Evolutionary conservation across 1,284 basidiomycete genomes (phyloP).

Genomic region (Leccinum insolens): DNA sequence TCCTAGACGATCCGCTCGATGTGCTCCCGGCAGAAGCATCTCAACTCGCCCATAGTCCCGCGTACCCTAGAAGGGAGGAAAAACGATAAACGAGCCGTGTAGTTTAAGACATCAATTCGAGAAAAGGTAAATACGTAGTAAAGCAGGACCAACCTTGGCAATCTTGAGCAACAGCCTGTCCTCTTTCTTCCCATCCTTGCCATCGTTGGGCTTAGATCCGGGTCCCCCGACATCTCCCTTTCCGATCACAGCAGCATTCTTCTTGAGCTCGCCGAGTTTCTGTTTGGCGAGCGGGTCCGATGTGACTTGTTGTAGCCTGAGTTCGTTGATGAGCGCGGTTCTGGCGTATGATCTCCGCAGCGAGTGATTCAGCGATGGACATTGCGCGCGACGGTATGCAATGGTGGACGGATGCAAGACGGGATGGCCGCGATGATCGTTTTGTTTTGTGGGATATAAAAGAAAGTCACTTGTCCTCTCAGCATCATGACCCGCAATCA

Average conservation of each 20-base stretch:
- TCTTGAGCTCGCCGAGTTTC: slow-evolving; percentile 72
- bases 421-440: too few relatives aligned
- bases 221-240: slow-evolving; percentile 28
- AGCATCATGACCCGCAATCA: slow-evolving; percentile 59
- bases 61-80: slow-evolving; percentile 68
- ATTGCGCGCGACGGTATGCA: too few relatives aligned
- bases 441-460: too few relatives aligned
- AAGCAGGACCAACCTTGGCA: slow-evolving; percentile 61
- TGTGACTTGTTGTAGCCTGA: slow-evolving; percentile 51
- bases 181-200: slow-evolving; percentile 60
- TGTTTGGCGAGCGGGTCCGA: slow-evolving; percentile 63
- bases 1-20: slow-evolving; percentile 91
- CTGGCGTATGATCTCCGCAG: slow-evolving; percentile 55
- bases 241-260: slow-evolving; percentile 46
- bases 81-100: not conserved
- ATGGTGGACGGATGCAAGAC: too few relatives aligned
- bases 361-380: slow-evolving; percentile 26
- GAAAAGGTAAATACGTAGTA: not conserved
- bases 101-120: not conserved
- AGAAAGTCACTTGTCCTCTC: slow-evolving; percentile 5
- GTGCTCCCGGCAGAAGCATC: slow-evolving; percentile 87
- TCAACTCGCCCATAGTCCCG: slow-evolving; percentile 94
- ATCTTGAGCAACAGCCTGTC: slow-evolving; percentile 77
- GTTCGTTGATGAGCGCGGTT: slow-evolving; percentile 57
- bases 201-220: slow-evolving; percentile 26